Conservation (phyloP, 352 stramenopile species). For the Globisporangium iwayamae region DNA sequence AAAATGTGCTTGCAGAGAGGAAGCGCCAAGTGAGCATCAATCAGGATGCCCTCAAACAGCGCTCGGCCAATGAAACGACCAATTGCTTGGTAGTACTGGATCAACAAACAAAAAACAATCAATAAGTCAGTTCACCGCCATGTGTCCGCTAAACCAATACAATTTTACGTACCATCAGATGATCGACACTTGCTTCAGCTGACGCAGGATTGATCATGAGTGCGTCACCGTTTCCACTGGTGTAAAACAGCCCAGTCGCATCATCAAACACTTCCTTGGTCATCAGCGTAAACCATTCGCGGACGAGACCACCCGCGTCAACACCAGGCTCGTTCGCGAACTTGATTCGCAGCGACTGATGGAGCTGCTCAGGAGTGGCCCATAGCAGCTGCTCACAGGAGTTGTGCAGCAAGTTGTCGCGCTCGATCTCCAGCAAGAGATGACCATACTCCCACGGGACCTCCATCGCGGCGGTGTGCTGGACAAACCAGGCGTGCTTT, state of each 20-base stretch:
- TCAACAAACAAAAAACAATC: conserved; percentile 7
- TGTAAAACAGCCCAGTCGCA: conserved; percentile 75
- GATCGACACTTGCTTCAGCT: conserved; percentile 75
- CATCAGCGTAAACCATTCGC: conserved; percentile 91
- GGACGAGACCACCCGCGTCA: conserved; percentile 87
- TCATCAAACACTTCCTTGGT: conserved; percentile 89
- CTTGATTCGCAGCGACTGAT: conserved; percentile 87
- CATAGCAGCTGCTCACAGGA: conserved; percentile 85
- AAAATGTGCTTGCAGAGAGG: conserved; percentile 90
- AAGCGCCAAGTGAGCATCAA: conserved; percentile 79
- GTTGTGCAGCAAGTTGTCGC: conserved; percentile 87
- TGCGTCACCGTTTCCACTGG: conserved; percentile 64
- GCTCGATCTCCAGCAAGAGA: conserved; percentile 82
- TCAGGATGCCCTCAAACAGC: conserved; percentile 85
- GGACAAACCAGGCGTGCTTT: conserved; percentile 87
- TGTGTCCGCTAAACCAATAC: neutral
- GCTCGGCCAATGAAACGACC: conserved; percentile 85
- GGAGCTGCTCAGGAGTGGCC: conserved; percentile 77
- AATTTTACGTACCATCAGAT: conserved; percentile 64
- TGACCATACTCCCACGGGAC: conserved; percentile 87
- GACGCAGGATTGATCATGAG: conserved; percentile 86
- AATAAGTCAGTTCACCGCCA: conserved; percentile 2
- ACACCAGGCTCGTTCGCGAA: conserved; percentile 90
- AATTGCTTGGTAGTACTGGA: conserved; percentile 85
- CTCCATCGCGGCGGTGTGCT: conserved; percentile 82